phyloP scores from a whole-genome alignment of 345 rosid species.

The Trapa incisa region DNA sequence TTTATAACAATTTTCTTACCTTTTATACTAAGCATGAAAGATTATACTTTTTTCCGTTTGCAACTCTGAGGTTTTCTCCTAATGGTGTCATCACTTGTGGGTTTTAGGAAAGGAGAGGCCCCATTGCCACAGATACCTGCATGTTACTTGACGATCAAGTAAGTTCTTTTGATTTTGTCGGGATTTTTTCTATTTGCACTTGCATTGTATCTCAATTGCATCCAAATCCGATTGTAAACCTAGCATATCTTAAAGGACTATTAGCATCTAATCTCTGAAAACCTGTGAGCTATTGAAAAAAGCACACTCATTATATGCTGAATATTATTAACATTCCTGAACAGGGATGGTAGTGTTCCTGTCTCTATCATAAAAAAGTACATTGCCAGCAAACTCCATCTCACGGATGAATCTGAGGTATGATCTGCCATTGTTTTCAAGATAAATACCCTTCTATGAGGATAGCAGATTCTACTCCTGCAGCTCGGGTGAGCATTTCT shows the following conservation, averaged over 20 bases:
- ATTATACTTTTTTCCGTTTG: background rate
- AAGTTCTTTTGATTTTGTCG: conserved; percentile 20
- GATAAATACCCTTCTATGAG: background rate
- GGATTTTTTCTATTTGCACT: no score
- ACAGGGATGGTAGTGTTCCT: conserved; percentile 63
- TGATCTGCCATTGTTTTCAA: background rate
- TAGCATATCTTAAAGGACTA: no score
- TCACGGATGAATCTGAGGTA: conserved; percentile 51
- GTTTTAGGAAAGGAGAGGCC: conserved; percentile 44
- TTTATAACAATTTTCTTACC: background rate
- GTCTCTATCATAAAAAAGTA: conserved; percentile 60
- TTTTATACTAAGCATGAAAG: background rate
- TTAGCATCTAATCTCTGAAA: background rate
- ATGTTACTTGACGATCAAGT: conserved; percentile 64
- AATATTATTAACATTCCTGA: background rate
- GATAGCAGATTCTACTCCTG: background rate
- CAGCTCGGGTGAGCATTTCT: no score
- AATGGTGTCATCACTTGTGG: conserved; percentile 13
- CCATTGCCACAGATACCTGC: conserved; percentile 60
- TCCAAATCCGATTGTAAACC: no score
- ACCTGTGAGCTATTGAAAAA: background rate
- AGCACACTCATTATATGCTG: background rate
- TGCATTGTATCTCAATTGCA: no score
- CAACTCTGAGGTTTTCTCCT: conserved; percentile 4
- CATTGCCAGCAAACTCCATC: conserved; percentile 56